These are phyloP conservation scores for Barnettozyma siamensis DNA, from an alignment of 805 yeast species.

Conservation along the genomic window DNA sequence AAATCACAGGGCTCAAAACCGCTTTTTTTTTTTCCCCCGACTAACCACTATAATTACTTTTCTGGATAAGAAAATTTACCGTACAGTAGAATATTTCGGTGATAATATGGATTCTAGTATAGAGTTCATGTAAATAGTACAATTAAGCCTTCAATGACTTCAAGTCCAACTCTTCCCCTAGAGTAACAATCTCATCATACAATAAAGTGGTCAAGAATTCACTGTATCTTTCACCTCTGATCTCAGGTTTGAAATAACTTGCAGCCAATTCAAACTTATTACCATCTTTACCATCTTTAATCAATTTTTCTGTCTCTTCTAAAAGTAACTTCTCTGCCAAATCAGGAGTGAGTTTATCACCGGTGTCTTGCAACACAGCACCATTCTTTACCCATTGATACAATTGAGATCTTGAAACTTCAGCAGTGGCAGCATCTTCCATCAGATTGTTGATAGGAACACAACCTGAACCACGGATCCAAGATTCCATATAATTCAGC, in stretches of 20 bases:
- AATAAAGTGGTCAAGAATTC: constrained; percentile 73
- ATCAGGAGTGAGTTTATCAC: constrained; percentile 53
- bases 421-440: constrained; percentile 92
- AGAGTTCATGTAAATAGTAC: too few relatives aligned
- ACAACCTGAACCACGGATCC: constrained; percentile 82
- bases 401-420: constrained; percentile 75
- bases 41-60: too few relatives aligned
- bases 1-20: too few relatives aligned
- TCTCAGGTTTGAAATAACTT: constrained; percentile 63
- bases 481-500: constrained; percentile 74
- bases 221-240: constrained; percentile 62
- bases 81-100: too few relatives aligned
- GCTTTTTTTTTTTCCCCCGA: too few relatives aligned
- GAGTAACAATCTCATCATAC: constrained; percentile 53
- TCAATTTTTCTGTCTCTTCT: constrained; percentile 55
- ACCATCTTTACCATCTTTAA: constrained; percentile 37
- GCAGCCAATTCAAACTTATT: constrained; percentile 69
- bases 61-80: too few relatives aligned
- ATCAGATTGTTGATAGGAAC: constrained; percentile 79
- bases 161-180: constrained; percentile 26
- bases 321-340: constrained; percentile 50
- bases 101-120: too few relatives aligned
- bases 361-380: constrained; percentile 51
- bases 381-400: constrained; percentile 81
- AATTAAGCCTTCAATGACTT: constrained; percentile 18